Evolutionary conservation across 2,329 filamentous ascomycete genomes (phyloP).

Genomic region (Talaromyces sp.): DNA sequence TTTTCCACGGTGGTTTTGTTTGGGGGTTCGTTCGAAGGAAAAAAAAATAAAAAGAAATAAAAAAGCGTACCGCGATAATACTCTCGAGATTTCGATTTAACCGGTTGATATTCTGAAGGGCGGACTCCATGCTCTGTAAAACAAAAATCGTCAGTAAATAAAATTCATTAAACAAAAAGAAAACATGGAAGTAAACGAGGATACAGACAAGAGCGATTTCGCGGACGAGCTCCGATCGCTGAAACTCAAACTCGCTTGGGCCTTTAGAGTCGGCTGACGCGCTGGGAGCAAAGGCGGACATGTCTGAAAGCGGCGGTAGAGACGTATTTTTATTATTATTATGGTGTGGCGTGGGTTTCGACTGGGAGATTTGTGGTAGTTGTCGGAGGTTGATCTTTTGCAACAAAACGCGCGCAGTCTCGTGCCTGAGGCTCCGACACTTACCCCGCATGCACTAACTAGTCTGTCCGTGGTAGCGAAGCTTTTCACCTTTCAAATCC

Average conservation of each 20-base stretch:
- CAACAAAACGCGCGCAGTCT: neutral
- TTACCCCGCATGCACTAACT: neutral
- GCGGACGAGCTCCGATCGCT: slow-evolving; percentile 37
- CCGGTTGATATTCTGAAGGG: slow-evolving; percentile 93
- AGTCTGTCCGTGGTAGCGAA: no score
- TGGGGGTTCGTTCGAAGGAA: neutral
- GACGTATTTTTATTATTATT: neutral
- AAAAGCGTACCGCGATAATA: slow-evolving; percentile 68
- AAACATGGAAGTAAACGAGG: neutral
- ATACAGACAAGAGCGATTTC: slow-evolving; percentile 36
- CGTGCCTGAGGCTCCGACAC: neutral
- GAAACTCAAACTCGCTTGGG: slow-evolving; percentile 39
- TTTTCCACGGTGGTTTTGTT: neutral
- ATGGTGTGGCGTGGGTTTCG: neutral
- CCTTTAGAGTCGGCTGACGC: slow-evolving; percentile 12
- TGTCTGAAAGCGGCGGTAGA: neutral
- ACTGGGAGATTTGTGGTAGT: neutral
- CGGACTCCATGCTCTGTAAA: slow-evolving; percentile 68
- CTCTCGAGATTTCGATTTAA: slow-evolving; percentile 88
- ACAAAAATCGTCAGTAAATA: neutral
- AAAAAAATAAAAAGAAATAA: neutral
- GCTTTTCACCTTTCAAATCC: no score
- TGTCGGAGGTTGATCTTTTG: neutral
- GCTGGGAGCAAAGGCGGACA: slow-evolving; percentile 9
- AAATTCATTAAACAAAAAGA: no score